phyloP scores from a whole-genome alignment of 1,139 yeast genomes.

The Suhomyces bolitotheri region DNA sequence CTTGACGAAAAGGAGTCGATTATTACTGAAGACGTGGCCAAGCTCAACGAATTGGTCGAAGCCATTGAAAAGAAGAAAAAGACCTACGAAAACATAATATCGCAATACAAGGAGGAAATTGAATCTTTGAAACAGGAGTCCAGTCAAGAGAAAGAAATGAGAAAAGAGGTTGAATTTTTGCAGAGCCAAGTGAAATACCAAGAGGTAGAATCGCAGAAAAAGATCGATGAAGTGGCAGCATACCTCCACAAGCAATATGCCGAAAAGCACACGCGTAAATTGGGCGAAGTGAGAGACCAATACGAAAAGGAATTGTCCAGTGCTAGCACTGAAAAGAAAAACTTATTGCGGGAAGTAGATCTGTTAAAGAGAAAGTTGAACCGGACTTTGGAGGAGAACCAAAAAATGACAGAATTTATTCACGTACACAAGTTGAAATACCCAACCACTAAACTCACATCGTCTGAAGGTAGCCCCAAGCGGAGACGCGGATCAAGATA shows the following conservation, averaged over 20 bases:
- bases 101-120: slow-evolving; percentile 14
- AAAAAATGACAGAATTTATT: slow-evolving; percentile 17
- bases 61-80: slow-evolving; percentile 19
- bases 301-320: slow-evolving; percentile 17
- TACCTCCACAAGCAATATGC: slow-evolving; percentile 28
- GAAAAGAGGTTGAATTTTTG: slow-evolving; percentile 15
- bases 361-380: slow-evolving; percentile 20
- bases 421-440: slow-evolving; percentile 18
- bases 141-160: slow-evolving; percentile 8
- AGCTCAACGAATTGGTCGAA: slow-evolving; percentile 22
- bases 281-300: slow-evolving; percentile 19
- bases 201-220: slow-evolving; percentile 21
- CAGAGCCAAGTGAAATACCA: slow-evolving; percentile 18
- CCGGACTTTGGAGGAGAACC: slow-evolving; percentile 19
- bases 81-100: slow-evolving; percentile 15
- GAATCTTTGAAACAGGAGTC: slow-evolving; percentile 16
- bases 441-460: slow-evolving; percentile 8
- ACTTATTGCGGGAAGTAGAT: slow-evolving; percentile 16
- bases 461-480: slow-evolving; percentile 12
- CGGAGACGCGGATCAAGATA: slow-evolving; percentile 8
- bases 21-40: slow-evolving; percentile 24
- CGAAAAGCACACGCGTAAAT: slow-evolving; percentile 22
- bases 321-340: slow-evolving; percentile 16
- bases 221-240: slow-evolving; percentile 26
- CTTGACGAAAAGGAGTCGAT: slow-evolving; percentile 22